These are phyloP conservation scores for Ogataea siamensis DNA, from an alignment of 805 yeast species.

Conservation along the genomic window DNA sequence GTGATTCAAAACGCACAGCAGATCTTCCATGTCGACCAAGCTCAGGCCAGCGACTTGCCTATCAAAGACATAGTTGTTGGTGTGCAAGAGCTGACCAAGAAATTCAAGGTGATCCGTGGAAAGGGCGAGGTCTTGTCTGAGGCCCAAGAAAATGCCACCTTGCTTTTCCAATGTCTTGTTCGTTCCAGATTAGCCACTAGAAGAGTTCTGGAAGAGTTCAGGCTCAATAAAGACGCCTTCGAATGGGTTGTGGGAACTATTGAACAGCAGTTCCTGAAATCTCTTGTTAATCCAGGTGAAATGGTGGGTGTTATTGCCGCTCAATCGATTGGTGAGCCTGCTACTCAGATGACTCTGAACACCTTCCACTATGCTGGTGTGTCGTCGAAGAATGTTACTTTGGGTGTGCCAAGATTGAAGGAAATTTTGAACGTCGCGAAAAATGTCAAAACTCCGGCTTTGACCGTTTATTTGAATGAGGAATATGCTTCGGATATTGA, in stretches of 20 bases:
- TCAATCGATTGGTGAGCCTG: slow-evolving; percentile 97
- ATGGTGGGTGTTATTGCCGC: slow-evolving; percentile 99
- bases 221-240: slow-evolving; percentile 79
- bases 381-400: slow-evolving; percentile 90
- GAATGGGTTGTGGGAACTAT: slow-evolving; percentile 96
- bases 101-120: slow-evolving; percentile 80
- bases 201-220: slow-evolving; percentile 88
- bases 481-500: slow-evolving; percentile 86
- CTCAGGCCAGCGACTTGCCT: slow-evolving; percentile 86
- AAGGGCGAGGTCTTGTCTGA: slow-evolving; percentile 67
- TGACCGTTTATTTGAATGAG: slow-evolving; percentile 85
- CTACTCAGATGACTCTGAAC: slow-evolving; percentile 95
- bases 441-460: slow-evolving; percentile 98
- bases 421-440: slow-evolving; percentile 98
- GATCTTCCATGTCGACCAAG: slow-evolving; percentile 89
- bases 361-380: slow-evolving; percentile 99
- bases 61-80: slow-evolving; percentile 74
- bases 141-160: slow-evolving; percentile 90
- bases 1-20: slow-evolving; percentile 96
- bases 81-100: slow-evolving; percentile 66
- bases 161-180: slow-evolving; percentile 83
- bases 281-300: slow-evolving; percentile 94
- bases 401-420: slow-evolving; percentile 97
- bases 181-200: slow-evolving; percentile 90
- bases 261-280: slow-evolving; percentile 88